Percentiles rank a stretch among this genome's conserved stretches.
Evolutionary conservation across 805 yeast species (phyloP).

Genomic region (Teunomyces stri): DNA sequence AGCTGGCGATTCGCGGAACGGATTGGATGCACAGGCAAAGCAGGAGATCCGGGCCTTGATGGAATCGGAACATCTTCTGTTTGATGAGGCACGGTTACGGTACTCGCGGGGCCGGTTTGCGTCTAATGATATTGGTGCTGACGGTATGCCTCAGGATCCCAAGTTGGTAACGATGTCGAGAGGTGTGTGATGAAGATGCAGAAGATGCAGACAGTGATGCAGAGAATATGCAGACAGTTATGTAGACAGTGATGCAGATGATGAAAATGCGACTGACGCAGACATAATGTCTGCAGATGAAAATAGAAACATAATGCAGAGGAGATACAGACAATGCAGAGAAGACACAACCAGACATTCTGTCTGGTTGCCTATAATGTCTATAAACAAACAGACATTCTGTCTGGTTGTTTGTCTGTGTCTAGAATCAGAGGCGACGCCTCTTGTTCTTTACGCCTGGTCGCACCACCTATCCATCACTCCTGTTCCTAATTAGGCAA

Average conservation of each 20-base stretch:
- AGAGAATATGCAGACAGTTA: not conserved
- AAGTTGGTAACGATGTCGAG: conserved; percentile 14
- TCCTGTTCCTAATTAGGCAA: too few relatives aligned
- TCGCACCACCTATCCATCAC: too few relatives aligned
- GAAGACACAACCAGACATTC: too few relatives aligned
- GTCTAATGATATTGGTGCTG: conserved; percentile 14
- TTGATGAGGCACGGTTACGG: conserved; percentile 67
- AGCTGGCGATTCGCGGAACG: conserved; percentile 55
- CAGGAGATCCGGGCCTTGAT: conserved; percentile 51
- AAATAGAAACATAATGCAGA: not conserved
- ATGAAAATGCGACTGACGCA: not conserved
- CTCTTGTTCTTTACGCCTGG: too few relatives aligned
- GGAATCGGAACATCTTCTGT: conserved; percentile 48
- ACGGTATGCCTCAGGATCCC: conserved; percentile 20
- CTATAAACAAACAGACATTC: too few relatives aligned
- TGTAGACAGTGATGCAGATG: not conserved
- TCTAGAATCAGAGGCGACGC: too few relatives aligned
- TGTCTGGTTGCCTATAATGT: too few relatives aligned
- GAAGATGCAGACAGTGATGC: not conserved
- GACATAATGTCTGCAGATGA: too few relatives aligned
- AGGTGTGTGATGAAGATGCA: not conserved
- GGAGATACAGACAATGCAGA: not conserved
- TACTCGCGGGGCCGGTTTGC: conserved; percentile 48
- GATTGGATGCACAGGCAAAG: conserved; percentile 57
- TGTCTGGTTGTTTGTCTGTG: too few relatives aligned